Conservation (phyloP, 345 rosid genomes). For the Hypericum androsaemum region DNA sequence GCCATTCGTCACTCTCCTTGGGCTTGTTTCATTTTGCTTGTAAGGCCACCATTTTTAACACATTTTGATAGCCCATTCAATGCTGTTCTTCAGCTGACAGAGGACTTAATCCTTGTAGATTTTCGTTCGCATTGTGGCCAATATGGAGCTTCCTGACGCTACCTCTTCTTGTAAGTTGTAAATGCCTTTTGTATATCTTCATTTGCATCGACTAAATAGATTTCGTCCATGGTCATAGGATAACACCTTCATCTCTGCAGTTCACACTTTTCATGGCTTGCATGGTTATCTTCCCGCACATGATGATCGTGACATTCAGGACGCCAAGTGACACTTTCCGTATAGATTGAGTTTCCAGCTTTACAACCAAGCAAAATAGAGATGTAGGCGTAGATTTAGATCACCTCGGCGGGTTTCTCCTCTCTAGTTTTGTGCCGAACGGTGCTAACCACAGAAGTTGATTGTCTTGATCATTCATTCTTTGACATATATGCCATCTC, state of each 20-base stretch:
- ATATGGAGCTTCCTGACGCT: slow-evolving; percentile 91
- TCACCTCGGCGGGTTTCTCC: neutral
- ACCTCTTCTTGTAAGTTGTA: slow-evolving; percentile 71
- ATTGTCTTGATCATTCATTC: slow-evolving; percentile 14
- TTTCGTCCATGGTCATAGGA: slow-evolving; percentile 6
- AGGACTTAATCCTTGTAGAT: slow-evolving; percentile 32
- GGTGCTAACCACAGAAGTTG: slow-evolving; percentile 11
- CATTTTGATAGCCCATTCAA: slow-evolving; percentile 3
- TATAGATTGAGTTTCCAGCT: slow-evolving; percentile 42
- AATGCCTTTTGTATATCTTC: neutral
- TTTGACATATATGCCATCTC: neutral
- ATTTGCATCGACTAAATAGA: slow-evolving; percentile 7
- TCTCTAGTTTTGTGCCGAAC: slow-evolving; percentile 9
- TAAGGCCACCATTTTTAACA: slow-evolving; percentile 29
- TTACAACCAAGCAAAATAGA: slow-evolving; percentile 16
- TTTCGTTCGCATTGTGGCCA: slow-evolving; percentile 82
- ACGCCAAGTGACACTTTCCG: slow-evolving; percentile 55
- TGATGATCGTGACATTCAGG: slow-evolving; percentile 62
- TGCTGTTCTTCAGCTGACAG: slow-evolving; percentile 5
- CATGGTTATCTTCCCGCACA: slow-evolving; percentile 68
- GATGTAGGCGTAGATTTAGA: slow-evolving; percentile 18
- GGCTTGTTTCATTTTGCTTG: slow-evolving; percentile 78
- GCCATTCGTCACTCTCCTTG: slow-evolving; percentile 77
- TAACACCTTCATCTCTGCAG: slow-evolving; percentile 37
- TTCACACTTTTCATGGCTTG: slow-evolving; percentile 91